Evolutionary conservation across 306 rosid genomes (phyloP).

Genomic region (Clitoria ternatea): DNA sequence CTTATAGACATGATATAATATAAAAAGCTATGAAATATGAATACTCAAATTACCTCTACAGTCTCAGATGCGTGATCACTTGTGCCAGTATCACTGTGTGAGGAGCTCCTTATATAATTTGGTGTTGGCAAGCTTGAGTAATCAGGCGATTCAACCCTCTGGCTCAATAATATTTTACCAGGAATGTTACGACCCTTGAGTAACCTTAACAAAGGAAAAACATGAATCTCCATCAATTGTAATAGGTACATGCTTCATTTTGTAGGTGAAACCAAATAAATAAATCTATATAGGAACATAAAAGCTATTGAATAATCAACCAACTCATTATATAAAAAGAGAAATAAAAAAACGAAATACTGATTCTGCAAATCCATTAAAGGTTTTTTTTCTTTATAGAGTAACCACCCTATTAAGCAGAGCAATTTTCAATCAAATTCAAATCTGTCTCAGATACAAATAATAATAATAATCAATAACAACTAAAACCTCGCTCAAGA

Average conservation of each 20-base stretch:
- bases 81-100: constrained; percentile 58
- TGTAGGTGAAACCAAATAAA: background rate
- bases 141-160: constrained; percentile 48
- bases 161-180: constrained; percentile 77
- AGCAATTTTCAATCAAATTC: background rate
- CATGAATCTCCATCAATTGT: constrained; percentile 11
- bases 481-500: background rate
- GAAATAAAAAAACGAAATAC: background rate
- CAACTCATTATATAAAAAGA: background rate
- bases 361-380: background rate
- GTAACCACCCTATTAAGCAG: background rate
- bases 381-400: background rate
- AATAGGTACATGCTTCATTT: background rate
- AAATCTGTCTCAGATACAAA: background rate
- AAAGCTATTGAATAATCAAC: background rate
- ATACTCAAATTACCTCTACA: constrained; percentile 43
- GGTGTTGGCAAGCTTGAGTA: constrained; percentile 38
- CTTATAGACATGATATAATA: background rate
- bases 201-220: constrained; percentile 50
- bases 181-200: constrained; percentile 95
- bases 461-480: background rate
- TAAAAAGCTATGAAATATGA: background rate
- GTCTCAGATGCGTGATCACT: constrained; percentile 50
- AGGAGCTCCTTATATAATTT: constrained; percentile 51
- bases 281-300: background rate